Percentiles rank a stretch among this genome's conserved stretches.
Conservation (phyloP, 2,329 filamentous ascomycete genomes). For the Endocalyx cinctus region DNA sequence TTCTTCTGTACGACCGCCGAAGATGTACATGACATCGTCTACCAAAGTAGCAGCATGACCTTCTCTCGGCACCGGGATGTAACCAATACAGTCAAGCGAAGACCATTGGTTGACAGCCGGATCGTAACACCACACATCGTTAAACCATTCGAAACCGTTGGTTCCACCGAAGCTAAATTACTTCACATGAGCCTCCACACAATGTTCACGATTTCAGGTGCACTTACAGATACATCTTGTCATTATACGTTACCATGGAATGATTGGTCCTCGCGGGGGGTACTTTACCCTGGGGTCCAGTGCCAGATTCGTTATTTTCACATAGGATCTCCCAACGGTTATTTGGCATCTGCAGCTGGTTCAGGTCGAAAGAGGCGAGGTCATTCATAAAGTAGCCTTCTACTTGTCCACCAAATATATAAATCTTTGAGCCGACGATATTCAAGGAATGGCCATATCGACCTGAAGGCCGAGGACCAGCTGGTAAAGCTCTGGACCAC, state of each 20-base stretch:
- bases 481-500: constrained; percentile 91
- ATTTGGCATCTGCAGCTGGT: constrained; percentile 82
- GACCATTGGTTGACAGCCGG: constrained; percentile 77
- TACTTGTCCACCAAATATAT: constrained; percentile 94
- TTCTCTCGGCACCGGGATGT: constrained; percentile 89
- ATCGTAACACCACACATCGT: constrained; percentile 97
- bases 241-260: constrained; percentile 83
- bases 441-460: constrained; percentile 96
- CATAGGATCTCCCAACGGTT: constrained; percentile 96
- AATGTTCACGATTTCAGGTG: too few species aligned
- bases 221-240: constrained; percentile 86
- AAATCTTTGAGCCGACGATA: constrained; percentile 94
- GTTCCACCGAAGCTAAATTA: constrained; percentile 97
- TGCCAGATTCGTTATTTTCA: constrained; percentile 62
- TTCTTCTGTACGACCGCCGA: constrained; percentile 92
- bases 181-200: constrained; percentile 9
- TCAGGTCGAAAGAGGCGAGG: constrained; percentile 88
- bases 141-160: constrained; percentile 95
- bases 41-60: constrained; percentile 91
- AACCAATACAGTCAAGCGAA: constrained; percentile 92
- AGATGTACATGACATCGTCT: constrained; percentile 98
- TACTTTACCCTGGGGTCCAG: constrained; percentile 57
- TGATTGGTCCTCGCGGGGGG: constrained; percentile 94
- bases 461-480: constrained; percentile 78
- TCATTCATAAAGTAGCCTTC: constrained; percentile 99